These are phyloP conservation scores for Kluyveromyces starmeri DNA, from an alignment of 805 yeast species.

Conservation along the genomic window DNA sequence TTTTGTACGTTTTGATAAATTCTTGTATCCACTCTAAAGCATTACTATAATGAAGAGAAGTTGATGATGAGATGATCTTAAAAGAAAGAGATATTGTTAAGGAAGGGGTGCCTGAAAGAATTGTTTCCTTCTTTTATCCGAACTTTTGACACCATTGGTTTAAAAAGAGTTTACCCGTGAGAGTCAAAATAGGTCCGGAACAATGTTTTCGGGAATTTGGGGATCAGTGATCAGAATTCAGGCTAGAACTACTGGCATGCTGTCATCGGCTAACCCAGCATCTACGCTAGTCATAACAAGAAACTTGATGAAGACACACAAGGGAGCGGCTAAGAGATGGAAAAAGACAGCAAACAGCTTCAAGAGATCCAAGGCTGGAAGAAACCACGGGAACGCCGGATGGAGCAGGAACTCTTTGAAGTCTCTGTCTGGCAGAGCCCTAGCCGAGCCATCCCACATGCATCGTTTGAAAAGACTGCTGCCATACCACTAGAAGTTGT, in stretches of 20 bases:
- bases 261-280: not conserved
- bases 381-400: slow-evolving; percentile 90
- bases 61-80: no score
- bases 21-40: no score
- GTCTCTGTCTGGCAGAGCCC: slow-evolving; percentile 49
- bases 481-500: slow-evolving; percentile 32
- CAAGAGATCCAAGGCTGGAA: slow-evolving; percentile 68
- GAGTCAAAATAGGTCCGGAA: no score
- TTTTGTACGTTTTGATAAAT: no score
- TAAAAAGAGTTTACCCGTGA: no score
- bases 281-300: slow-evolving; percentile 20
- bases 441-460: slow-evolving; percentile 47
- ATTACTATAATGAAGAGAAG: no score
- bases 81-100: no score
- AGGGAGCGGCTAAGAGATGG: slow-evolving; percentile 84
- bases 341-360: slow-evolving; percentile 61
- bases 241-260: slow-evolving; percentile 1
- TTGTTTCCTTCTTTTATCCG: no score
- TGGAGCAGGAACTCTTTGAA: slow-evolving; percentile 59
- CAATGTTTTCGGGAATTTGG: not conserved
- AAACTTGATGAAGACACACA: slow-evolving; percentile 60
- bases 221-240: slow-evolving; percentile 1
- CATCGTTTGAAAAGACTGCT: slow-evolving; percentile 50
- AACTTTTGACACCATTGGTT: no score
- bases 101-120: no score